phyloP scores from a whole-genome alignment of 176 grass and related monocot species.

The Musa beccarii region DNA sequence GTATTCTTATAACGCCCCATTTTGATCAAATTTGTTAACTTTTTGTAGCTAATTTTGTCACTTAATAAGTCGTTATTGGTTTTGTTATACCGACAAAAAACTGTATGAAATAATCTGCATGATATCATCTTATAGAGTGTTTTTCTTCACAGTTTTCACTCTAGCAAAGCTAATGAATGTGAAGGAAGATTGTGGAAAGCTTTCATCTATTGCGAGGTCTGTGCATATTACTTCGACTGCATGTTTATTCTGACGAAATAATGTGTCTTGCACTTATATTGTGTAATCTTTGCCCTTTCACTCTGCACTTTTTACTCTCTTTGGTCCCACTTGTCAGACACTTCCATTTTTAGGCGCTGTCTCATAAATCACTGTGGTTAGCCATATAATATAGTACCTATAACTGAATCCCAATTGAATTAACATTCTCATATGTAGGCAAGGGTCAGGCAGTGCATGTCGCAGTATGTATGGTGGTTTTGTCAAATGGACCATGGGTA shows the following conservation, averaged over 20 bases:
- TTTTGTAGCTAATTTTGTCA: background rate
- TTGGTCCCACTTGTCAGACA: background rate
- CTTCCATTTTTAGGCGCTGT: background rate
- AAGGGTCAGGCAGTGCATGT: slow-evolving; percentile 93
- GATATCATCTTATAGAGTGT: background rate
- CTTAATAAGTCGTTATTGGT: background rate
- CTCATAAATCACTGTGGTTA: background rate
- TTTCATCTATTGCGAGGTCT: slow-evolving; percentile 84
- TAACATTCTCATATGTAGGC: slow-evolving; percentile 34
- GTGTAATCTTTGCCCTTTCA: too few relatives aligned
- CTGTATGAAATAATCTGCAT: background rate
- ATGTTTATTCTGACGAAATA: too few relatives aligned
- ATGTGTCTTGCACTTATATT: too few relatives aligned
- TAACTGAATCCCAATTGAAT: slow-evolving; percentile 12
- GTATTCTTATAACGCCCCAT: background rate
- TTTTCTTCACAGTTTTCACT: slow-evolving; percentile 54
- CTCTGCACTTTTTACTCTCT: too few relatives aligned
- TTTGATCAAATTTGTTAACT: background rate
- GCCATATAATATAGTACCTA: background rate
- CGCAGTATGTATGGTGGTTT: slow-evolving; percentile 92
- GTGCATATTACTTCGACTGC: background rate
- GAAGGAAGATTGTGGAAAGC: slow-evolving; percentile 69
- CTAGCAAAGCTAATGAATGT: slow-evolving; percentile 93
- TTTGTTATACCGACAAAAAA: background rate
- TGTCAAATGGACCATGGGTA: slow-evolving; percentile 97